These are phyloP conservation scores for Aureoboletus auriporus DNA, from an alignment of 768 basidiomycete genomes.

Conservation along the genomic window DNA sequence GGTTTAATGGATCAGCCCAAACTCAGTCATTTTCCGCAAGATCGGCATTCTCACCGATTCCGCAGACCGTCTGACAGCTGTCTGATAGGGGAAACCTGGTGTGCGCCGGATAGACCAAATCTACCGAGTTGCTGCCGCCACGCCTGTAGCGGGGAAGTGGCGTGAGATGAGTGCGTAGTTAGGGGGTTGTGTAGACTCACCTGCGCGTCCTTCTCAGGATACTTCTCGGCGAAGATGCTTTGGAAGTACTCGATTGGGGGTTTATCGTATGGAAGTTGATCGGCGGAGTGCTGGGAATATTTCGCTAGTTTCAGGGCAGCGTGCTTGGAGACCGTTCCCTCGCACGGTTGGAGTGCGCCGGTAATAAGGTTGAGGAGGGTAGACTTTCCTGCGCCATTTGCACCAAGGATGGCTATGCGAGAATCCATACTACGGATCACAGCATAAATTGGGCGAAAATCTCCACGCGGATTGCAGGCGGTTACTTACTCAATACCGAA, in stretches of 20 bases:
- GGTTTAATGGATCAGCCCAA: constrained; percentile 15
- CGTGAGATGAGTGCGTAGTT: constrained; percentile 9
- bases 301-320: constrained; percentile 90
- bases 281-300: constrained; percentile 98
- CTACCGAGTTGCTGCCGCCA: constrained; percentile 95
- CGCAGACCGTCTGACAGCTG: constrained; percentile 94
- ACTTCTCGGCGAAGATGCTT: constrained; percentile 69
- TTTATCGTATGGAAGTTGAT: constrained; percentile 93
- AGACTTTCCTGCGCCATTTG: constrained; percentile 94
- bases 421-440: constrained; percentile 73
- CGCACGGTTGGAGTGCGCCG: constrained; percentile 66
- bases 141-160: constrained; percentile 44
- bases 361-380: constrained; percentile 91
- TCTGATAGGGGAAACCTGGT: constrained; percentile 91
- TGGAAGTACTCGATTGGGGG: constrained; percentile 95
- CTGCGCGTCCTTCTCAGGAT: constrained; percentile 89
- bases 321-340: constrained; percentile 90
- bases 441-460: constrained; percentile 2
- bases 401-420: constrained; percentile 92
- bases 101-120: constrained; percentile 90
- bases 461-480: constrained; percentile 1
- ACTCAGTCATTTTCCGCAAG: background rate
- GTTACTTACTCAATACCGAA: constrained; percentile 93
- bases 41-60: constrained; percentile 63
- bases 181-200: constrained; percentile 27